Evolutionary conservation across 2,329 filamentous ascomycete genomes (phyloP).

Genomic region (Trichoderma breve): DNA sequence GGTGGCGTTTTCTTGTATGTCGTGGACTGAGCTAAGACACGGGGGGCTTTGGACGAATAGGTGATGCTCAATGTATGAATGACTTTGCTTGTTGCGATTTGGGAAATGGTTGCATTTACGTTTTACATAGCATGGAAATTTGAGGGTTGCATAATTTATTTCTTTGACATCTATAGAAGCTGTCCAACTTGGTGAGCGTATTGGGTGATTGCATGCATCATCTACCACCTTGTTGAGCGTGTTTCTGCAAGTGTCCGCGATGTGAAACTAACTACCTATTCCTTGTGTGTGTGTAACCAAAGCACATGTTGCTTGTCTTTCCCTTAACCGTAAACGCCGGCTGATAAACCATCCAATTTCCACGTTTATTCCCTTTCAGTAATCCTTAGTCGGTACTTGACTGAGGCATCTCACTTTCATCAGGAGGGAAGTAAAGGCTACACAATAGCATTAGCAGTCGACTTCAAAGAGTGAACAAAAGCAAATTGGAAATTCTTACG

Average conservation of each 20-base stretch:
- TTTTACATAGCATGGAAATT: not conserved
- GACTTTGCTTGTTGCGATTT: conserved; percentile 7
- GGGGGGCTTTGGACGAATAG: not conserved
- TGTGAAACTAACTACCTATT: too few relatives aligned
- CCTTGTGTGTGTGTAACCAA: not conserved
- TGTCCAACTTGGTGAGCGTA: not conserved
- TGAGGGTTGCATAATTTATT: not conserved
- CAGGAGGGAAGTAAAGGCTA: conserved; percentile 11
- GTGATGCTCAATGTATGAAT: not conserved
- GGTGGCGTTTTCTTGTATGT: conserved; percentile 1
- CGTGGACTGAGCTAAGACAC: conserved; percentile 1
- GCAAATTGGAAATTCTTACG: conserved; percentile 49
- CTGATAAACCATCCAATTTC: not conserved
- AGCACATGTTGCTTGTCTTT: not conserved
- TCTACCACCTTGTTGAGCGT: not conserved
- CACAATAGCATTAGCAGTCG: not conserved
- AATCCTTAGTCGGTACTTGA: not conserved
- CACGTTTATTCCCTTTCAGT: not conserved
- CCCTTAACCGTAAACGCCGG: not conserved
- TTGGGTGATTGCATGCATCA: not conserved
- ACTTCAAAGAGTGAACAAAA: not conserved
- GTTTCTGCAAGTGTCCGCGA: not conserved
- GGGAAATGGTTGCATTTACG: not conserved
- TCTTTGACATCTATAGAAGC: not conserved
- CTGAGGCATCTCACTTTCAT: not conserved